Base-by-base conservation (phyloP, 169 alveolate genomes). In the Pseudocohnilembus persalinus region DNA sequence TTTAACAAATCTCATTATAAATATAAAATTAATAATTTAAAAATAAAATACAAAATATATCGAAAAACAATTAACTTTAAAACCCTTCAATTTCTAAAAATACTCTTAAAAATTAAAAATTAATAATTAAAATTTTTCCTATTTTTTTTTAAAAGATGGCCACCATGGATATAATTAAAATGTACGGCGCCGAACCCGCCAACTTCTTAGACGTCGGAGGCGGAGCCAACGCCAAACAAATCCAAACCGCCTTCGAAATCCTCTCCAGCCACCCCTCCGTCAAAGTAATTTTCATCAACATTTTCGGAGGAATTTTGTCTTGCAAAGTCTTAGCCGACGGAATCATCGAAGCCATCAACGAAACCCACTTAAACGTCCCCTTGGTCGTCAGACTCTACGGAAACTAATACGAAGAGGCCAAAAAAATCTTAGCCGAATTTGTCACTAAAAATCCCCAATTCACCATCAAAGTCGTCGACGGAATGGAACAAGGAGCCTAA, bases 121-220 rank as follows among this genome's bases (percentile, higher is more conserved):
- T 4, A 20, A 11, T 11, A 4, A 11, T 11, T 49, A 49, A 49
- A 11, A 11, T 20, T 49, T 49, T 49, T 49, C 4, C 20, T 49
- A 49, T 11, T 49, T 49, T 4, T 49, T 49, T 11, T 49, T 11
- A 11, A 11, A 11, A 49, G 68, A 98, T 98, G 99, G 99, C 99
- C 34, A 98, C 99, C 63, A 95, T 98, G 98, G 99, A 94, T 85
- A 88, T 97, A 32, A 89, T 97, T 26, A 91, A 94, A 64, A 90
- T 85, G 65, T 92, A 96, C 72, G 98, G 98, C 0, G 99, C 99
- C 0, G 82, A 93, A 31, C 99, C 99, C 0, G 99, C 99, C 32
- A 98, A 98, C 90, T 98, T 98, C 95, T 89, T 98, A 74, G 99
- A 98, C 84, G 99, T 98, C 65, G 99, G 99, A n/a, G 99, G 99